Evolutionary conservation across 441 rosid genomes (phyloP).

Genomic region (Gossypium gossypioides): DNA sequence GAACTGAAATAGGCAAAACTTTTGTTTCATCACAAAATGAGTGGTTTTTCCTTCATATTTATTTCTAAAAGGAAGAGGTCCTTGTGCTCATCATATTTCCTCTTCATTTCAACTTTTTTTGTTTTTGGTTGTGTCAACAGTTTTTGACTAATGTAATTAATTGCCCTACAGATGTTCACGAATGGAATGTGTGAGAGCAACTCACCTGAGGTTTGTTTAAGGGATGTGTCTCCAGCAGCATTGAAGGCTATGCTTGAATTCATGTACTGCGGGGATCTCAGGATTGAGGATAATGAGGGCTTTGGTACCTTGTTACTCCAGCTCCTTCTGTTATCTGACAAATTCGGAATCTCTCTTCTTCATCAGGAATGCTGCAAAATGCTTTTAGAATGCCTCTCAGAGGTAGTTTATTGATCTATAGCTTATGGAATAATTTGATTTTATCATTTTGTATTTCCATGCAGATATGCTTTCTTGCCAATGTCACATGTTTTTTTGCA

Average conservation of each 20-base stretch:
- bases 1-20: neutral
- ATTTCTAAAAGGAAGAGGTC: neutral
- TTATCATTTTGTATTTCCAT: constrained; percentile 8
- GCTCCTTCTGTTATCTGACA: constrained; percentile 84
- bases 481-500: constrained; percentile 36
- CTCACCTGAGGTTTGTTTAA: constrained; percentile 50
- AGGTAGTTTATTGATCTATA: constrained; percentile 49
- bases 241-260: constrained; percentile 68
- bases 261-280: constrained; percentile 78
- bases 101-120: constrained; percentile 1
- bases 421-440: constrained; percentile 10
- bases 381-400: constrained; percentile 77
- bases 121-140: neutral
- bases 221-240: constrained; percentile 64
- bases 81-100: neutral
- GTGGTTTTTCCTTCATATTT: neutral
- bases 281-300: constrained; percentile 43
- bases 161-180: constrained; percentile 80
- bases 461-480: constrained; percentile 20
- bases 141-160: constrained; percentile 12
- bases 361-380: constrained; percentile 96
- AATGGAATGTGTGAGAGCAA: constrained; percentile 93
- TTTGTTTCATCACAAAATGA: neutral
- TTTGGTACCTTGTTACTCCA: constrained; percentile 69
- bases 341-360: constrained; percentile 68